A percentile compares a stretch with the other conserved stretches of the same genome.
Conservation (phyloP, 108 stramenopile genomes). For the Skeletonema potamos region DNA sequence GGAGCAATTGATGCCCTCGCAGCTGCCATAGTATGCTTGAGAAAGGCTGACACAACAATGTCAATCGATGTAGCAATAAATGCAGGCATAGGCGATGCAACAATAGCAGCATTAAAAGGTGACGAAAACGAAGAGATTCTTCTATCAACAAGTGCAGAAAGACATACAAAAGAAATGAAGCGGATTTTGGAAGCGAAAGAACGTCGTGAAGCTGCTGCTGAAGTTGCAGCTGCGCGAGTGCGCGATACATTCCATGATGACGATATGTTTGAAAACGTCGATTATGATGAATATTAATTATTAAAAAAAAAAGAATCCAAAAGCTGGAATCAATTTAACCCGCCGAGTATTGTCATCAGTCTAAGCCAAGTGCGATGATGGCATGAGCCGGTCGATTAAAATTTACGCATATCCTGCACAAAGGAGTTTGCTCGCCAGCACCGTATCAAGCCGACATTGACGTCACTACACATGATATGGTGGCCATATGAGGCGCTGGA, state of each 20-base stretch:
- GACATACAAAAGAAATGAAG: constrained; percentile 57
- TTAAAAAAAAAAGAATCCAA: too few species aligned
- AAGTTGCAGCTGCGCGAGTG: constrained; percentile 22
- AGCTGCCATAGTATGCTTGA: constrained; percentile 52
- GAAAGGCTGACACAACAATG: constrained; percentile 34
- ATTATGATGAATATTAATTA: constrained; percentile 20
- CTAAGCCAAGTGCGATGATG: too few species aligned
- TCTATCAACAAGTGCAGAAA: constrained; percentile 62
- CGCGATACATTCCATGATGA: constrained; percentile 17
- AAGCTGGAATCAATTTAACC: too few species aligned
- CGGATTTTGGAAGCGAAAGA: constrained; percentile 50
- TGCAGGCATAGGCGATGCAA: constrained; percentile 61
- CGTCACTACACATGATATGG: too few species aligned
- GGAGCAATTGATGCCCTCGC: constrained; percentile 73
- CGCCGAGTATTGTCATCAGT: too few species aligned
- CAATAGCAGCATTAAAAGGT: constrained; percentile 49
- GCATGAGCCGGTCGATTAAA: too few species aligned
- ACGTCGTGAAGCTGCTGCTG: constrained; percentile 52
- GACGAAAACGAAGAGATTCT: constrained; percentile 33
- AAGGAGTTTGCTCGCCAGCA: too few species aligned
- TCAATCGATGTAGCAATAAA: constrained; percentile 70
- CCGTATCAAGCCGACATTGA: too few species aligned
- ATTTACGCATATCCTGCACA: too few species aligned
- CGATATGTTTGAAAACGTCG: constrained; percentile 8
- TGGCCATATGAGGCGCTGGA: too few species aligned